Evolutionary conservation across 75 land plant genomes (phyloP).

Genomic region (Azolla pinnata): DNA sequence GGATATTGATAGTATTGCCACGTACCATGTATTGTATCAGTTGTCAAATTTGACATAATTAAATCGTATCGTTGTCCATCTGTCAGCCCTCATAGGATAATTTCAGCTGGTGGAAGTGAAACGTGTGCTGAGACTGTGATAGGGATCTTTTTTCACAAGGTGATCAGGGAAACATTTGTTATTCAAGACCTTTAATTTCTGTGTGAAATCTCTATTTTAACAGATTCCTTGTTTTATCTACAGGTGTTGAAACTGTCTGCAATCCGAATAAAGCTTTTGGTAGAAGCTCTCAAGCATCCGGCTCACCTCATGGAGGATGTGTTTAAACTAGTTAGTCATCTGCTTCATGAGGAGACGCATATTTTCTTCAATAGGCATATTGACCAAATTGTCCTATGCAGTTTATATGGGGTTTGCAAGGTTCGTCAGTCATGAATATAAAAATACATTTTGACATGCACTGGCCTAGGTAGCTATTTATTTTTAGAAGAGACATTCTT

Average conservation of each 20-base stretch:
- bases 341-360: slow-evolving; percentile 48
- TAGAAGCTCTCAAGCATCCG: slow-evolving; percentile 56
- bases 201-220: slow-evolving; percentile 69
- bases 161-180: too few relatives aligned
- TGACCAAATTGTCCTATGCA: slow-evolving; percentile 86
- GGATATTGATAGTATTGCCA: too few relatives aligned
- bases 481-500: too few relatives aligned
- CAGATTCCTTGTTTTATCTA: slow-evolving; percentile 33
- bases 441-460: too few relatives aligned
- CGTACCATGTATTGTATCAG: too few relatives aligned
- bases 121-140: slow-evolving; percentile 89
- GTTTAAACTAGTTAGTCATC: slow-evolving; percentile 56
- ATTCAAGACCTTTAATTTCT: too few relatives aligned
- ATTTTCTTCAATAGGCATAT: slow-evolving; percentile 91
- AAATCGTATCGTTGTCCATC: too few relatives aligned
- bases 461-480: too few relatives aligned
- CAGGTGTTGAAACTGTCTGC: slow-evolving; percentile 86
- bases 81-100: slow-evolving; percentile 79
- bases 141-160: slow-evolving; percentile 77
- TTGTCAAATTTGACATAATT: too few relatives aligned
- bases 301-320: slow-evolving; percentile 59
- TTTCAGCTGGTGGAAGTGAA: slow-evolving; percentile 72
- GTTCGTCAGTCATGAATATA: slow-evolving; percentile 20
- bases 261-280: slow-evolving; percentile 66
- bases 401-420: slow-evolving; percentile 89